Percentiles rank a stretch among this genome's conserved stretches.
Conservation (phyloP, 148 eudicot genomes). For the Rheum nobile region DNA sequence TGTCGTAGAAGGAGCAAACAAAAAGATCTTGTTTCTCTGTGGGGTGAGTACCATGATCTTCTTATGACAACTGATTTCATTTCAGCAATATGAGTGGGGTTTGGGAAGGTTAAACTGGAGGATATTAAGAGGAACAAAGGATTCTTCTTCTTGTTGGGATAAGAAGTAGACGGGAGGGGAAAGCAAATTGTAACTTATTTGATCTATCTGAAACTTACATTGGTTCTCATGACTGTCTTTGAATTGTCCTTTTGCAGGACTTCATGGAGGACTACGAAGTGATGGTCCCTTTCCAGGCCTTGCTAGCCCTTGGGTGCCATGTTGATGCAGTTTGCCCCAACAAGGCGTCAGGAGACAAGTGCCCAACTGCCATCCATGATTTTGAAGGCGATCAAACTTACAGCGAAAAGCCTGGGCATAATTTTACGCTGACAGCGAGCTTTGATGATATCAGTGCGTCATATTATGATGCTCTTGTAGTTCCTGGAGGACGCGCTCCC, state of each 20-base stretch:
- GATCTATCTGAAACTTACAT: no score
- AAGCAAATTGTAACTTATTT: no score
- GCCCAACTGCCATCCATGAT: constrained; percentile 91
- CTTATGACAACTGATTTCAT: background rate
- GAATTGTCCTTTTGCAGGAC: constrained; percentile 37
- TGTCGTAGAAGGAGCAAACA: constrained; percentile 53
- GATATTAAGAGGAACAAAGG: background rate
- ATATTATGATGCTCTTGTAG: constrained; percentile 88
- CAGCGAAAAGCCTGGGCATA: constrained; percentile 92
- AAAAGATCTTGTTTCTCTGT: constrained; percentile 69
- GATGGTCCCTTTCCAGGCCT: constrained; percentile 86
- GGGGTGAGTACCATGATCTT: constrained; percentile 52
- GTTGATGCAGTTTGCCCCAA: constrained; percentile 94
- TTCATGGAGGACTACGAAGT: constrained; percentile 98
- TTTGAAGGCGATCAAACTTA: constrained; percentile 99
- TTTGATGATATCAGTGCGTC: constrained; percentile 55
- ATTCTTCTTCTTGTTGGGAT: background rate
- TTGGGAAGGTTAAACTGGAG: background rate
- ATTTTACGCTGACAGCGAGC: constrained; percentile 57
- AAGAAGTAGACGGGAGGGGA: no score
- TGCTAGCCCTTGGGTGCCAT: constrained; percentile 95
- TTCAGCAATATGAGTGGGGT: no score
- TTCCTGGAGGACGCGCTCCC: constrained; percentile 98
- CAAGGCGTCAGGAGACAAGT: constrained; percentile 61
- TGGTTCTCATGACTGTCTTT: background rate